These are phyloP conservation scores for Termitomyces sp. DNA, from an alignment of 768 basidiomycete species.

Conservation along the genomic window DNA sequence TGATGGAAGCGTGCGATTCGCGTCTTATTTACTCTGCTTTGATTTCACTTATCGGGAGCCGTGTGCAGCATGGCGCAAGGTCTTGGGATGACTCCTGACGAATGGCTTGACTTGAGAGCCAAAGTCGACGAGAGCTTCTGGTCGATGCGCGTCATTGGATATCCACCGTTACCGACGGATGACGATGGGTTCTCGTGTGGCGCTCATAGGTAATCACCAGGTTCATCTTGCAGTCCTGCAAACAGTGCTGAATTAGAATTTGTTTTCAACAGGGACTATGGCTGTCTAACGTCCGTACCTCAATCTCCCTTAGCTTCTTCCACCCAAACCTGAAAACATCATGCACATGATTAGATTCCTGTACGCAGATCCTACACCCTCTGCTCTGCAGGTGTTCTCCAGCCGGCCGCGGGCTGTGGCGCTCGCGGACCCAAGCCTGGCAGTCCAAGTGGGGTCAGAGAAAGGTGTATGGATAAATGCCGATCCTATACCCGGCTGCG, in stretches of 20 bases:
- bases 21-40: neutral
- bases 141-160: slow-evolving; percentile 86
- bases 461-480: slow-evolving; percentile 79
- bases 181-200: slow-evolving; percentile 88
- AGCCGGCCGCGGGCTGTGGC: slow-evolving; percentile 32
- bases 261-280: slow-evolving; percentile 68
- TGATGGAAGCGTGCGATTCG: slow-evolving; percentile 76
- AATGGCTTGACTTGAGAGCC: slow-evolving; percentile 64
- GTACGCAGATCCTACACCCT: slow-evolving; percentile 76
- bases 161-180: slow-evolving; percentile 79
- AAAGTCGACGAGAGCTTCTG: slow-evolving; percentile 87
- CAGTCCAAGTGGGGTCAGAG: slow-evolving; percentile 50
- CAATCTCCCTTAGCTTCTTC: too few relatives aligned
- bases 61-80: slow-evolving; percentile 72
- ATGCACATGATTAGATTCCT: slow-evolving; percentile 57
- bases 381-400: slow-evolving; percentile 81
- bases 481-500: slow-evolving; percentile 76
- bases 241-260: neutral
- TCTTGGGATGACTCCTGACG: slow-evolving; percentile 65
- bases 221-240: neutral
- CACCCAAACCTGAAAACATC: neutral
- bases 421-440: slow-evolving; percentile 32
- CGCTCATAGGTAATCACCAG: slow-evolving; percentile 67
- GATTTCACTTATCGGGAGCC: neutral
- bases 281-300: slow-evolving; percentile 72